Base-by-base conservation (phyloP, 2,329 filamentous ascomycete species). In the Paraconiothyrium brasiliense region DNA sequence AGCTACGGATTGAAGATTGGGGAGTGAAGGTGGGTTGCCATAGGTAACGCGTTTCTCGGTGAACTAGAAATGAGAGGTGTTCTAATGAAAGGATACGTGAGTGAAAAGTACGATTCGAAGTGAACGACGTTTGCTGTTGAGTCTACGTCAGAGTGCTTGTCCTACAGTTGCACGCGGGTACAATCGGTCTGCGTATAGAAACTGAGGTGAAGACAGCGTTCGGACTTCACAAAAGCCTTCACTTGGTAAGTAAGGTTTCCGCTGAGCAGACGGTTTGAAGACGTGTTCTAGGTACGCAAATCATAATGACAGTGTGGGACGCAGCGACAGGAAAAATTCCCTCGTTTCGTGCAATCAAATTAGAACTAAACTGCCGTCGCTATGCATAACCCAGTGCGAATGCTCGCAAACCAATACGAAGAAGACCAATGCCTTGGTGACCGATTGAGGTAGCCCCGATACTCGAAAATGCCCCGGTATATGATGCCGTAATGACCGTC, bases 361-460 rank as follows among this genome's bases (percentile, higher is more conserved):
- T 14, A 34, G 27, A 13, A 34, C 47, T 49, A 49, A 49, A 34
- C 24, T 49, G 47, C 47, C 47, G 27, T 32, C 47, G 47, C 47
- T 49, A 49, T 49, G 47, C 47, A 49, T 30, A 34, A 49, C 16
- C 27, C 24, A n/a, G 47, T 14, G 16, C 16, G 30, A 16, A 30
- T 49, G 47, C 47, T 20, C 24, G n/a, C 47, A 13, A 49, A 34
- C 6, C 27, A 24, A 14, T 49, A 49, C 9, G 14, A n/a, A 32
- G 27, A 11, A 32, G 14, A 14, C 24, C 4, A 34, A 30, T 30
- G 24, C 27, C 24, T 34, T 30, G 6, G 8, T n/a, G 13, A 34
- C 27, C 47, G 24, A 34, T 32, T 30, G 16, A 49, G 27, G 13
- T 6, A n/a, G 16, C 27, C 16, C 16, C 16, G 27, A 49, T 34